These are phyloP conservation scores for Fusarium udum DNA, from an alignment of 2,329 filamentous ascomycete species.

Conservation along the genomic window DNA sequence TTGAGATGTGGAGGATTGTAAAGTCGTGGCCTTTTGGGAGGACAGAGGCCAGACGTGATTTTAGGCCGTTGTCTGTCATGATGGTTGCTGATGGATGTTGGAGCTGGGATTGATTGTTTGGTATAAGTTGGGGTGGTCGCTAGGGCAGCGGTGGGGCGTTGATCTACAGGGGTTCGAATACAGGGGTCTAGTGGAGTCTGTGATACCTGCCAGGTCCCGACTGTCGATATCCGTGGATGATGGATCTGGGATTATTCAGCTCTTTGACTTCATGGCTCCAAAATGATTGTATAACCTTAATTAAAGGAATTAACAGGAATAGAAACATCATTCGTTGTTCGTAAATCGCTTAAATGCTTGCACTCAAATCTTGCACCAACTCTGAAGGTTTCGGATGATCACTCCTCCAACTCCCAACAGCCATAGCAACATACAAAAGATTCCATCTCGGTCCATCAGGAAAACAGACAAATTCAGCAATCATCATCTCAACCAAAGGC, in stretches of 20 bases:
- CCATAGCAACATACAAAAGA: slow-evolving; percentile 32
- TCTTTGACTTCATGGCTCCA: not conserved
- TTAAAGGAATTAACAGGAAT: not conserved
- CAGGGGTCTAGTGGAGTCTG: not conserved
- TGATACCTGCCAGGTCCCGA: not conserved
- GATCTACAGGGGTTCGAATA: slow-evolving; percentile 9
- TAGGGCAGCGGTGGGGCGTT: slow-evolving; percentile 23
- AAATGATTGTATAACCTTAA: not conserved
- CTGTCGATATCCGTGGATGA: not conserved
- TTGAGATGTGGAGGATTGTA: slow-evolving; percentile 86
- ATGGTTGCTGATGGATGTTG: slow-evolving; percentile 4
- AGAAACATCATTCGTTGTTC: not conserved
- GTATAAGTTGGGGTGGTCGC: slow-evolving; percentile 26
- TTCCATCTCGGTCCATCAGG: slow-evolving; percentile 41
- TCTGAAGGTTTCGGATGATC: slow-evolving; percentile 13
- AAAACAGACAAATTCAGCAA: slow-evolving; percentile 41
- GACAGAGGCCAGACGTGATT: slow-evolving; percentile 53
- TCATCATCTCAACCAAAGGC: slow-evolving; percentile 30
- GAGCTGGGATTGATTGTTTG: not conserved
- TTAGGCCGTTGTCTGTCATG: slow-evolving; percentile 26
- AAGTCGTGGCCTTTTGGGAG: slow-evolving; percentile 68
- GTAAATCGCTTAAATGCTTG: not conserved
- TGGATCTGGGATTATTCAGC: not conserved
- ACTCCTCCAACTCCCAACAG: slow-evolving; percentile 32
- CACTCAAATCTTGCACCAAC: not conserved